Conservation (phyloP, 2,329 filamentous ascomycete genomes). For the Hypocrella siamensis region DNA sequence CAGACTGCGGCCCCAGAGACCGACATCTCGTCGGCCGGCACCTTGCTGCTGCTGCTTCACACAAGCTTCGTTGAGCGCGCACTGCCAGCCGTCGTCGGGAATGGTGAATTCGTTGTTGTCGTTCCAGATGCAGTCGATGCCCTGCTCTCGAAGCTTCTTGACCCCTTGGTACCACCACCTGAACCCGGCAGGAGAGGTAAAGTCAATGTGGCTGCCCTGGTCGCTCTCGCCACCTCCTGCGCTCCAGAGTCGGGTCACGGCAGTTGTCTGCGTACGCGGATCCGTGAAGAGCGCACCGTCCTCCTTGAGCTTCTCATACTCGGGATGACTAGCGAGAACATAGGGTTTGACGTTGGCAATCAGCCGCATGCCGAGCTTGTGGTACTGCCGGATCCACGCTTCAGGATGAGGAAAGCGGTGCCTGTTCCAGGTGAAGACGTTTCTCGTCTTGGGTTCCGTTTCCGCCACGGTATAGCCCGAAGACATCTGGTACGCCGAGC, state of each 20-base stretch:
- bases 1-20: conserved; percentile 53
- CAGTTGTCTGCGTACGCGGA: conserved; percentile 31
- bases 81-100: conserved; percentile 48
- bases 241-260: conserved; percentile 52
- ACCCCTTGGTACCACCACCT: conserved; percentile 60
- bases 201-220: conserved; percentile 58
- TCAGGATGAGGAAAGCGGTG: conserved; percentile 56
- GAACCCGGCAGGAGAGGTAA: conserved; percentile 50
- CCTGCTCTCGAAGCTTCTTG: conserved; percentile 40
- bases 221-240: conserved; percentile 53
- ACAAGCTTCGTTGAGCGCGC: conserved; percentile 31
- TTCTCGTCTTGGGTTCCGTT: conserved; percentile 40
- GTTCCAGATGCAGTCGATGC: conserved; percentile 65
- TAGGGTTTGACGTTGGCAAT: conserved; percentile 64
- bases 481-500: conserved; percentile 57
- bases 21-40: conserved; percentile 33
- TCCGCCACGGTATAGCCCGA: conserved; percentile 58
- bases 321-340: conserved; percentile 49
- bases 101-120: conserved; percentile 66
- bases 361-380: conserved; percentile 47
- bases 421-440: conserved; percentile 41
- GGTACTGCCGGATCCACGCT: conserved; percentile 45
- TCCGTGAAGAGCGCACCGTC: conserved; percentile 49
- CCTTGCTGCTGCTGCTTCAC: conserved; percentile 13
- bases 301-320: conserved; percentile 44